Percentiles rank a stretch among this genome's conserved stretches.
Conservation (phyloP, 2,329 filamentous ascomycete genomes). For the Whalleya microplaca region DNA sequence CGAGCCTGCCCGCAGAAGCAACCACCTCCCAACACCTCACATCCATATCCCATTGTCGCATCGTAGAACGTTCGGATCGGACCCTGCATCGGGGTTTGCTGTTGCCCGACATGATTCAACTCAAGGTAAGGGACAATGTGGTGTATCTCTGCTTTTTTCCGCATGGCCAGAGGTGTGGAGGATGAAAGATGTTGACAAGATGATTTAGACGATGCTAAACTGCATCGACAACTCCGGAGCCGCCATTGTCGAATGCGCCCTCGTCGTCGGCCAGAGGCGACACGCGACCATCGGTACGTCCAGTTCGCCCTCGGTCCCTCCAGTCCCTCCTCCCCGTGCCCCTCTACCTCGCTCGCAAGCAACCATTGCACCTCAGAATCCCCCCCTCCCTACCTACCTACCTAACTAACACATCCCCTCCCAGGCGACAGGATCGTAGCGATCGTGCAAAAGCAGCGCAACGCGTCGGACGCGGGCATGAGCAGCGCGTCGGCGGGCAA, state of each 20-base stretch:
- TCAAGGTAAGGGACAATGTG: slow-evolving; percentile 64
- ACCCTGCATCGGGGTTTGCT: slow-evolving; percentile 19
- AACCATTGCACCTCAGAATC: too few relatives aligned
- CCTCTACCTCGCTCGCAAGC: too few relatives aligned
- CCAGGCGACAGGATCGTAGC: slow-evolving; percentile 94
- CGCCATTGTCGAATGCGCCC: slow-evolving; percentile 93
- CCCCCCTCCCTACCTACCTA: too few relatives aligned
- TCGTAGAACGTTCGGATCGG: slow-evolving; percentile 10
- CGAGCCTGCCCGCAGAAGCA: slow-evolving; percentile 6
- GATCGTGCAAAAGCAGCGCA: slow-evolving; percentile 95
- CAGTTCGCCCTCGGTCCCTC: neutral
- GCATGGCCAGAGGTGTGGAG: neutral
- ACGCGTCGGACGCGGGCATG: slow-evolving; percentile 71
- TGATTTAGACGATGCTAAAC: slow-evolving; percentile 83
- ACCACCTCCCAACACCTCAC: slow-evolving; percentile 9
- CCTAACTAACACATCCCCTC: slow-evolving; percentile 1
- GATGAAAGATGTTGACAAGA: neutral
- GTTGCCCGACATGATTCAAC: slow-evolving; percentile 79
- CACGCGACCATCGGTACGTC: slow-evolving; percentile 82
- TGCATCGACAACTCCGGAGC: slow-evolving; percentile 99
- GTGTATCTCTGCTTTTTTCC: neutral
- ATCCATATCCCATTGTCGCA: neutral
- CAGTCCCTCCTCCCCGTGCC: neutral
- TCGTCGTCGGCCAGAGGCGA: slow-evolving; percentile 88
- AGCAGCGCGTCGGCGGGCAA: slow-evolving; percentile 76